These are phyloP conservation scores for Physcomitrium patens DNA, from an alignment of 225 moss, liverwort and hornwort species.

Conservation along the genomic window DNA sequence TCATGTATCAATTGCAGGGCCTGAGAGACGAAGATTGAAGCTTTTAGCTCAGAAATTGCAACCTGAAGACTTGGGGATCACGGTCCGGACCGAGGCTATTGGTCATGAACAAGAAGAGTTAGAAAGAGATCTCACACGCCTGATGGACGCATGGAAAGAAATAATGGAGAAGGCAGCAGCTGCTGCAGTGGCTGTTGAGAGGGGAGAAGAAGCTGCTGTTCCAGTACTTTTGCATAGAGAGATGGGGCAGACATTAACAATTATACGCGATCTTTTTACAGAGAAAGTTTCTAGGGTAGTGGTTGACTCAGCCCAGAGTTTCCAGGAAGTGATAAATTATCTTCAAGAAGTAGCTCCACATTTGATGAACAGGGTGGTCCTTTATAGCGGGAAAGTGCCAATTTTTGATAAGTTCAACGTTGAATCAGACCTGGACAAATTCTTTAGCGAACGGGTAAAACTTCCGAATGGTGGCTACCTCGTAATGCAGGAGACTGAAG, in stretches of 20 bases:
- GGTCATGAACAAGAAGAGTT: slow-evolving; percentile 84
- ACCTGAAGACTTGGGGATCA: slow-evolving; percentile 80
- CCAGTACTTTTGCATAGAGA: slow-evolving; percentile 92
- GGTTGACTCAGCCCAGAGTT: slow-evolving; percentile 91
- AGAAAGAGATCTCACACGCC: slow-evolving; percentile 79
- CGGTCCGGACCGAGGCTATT: slow-evolving; percentile 83
- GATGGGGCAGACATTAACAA: slow-evolving; percentile 93
- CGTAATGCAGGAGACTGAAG: slow-evolving; percentile 95
- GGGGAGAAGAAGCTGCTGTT: slow-evolving; percentile 78
- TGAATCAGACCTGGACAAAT: slow-evolving; percentile 82
- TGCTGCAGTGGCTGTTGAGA: slow-evolving; percentile 68
- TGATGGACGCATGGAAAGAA: slow-evolving; percentile 86
- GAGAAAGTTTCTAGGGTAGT: slow-evolving; percentile 88
- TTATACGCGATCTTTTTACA: slow-evolving; percentile 92
- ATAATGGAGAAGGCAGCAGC: slow-evolving; percentile 79
- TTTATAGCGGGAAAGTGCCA: slow-evolving; percentile 79
- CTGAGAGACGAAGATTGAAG: slow-evolving; percentile 90
- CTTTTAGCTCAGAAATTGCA: slow-evolving; percentile 70
- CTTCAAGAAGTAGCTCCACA: slow-evolving; percentile 96
- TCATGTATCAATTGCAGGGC: slow-evolving; percentile 60
- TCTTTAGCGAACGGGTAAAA: slow-evolving; percentile 83
- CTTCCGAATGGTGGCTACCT: slow-evolving; percentile 90
- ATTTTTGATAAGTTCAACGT: slow-evolving; percentile 88
- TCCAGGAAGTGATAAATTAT: slow-evolving; percentile 89
- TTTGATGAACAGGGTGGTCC: slow-evolving; percentile 80